Evolutionary conservation across 352 stramenopile species (phyloP).

Genomic region (Phytophthora sojae): DNA sequence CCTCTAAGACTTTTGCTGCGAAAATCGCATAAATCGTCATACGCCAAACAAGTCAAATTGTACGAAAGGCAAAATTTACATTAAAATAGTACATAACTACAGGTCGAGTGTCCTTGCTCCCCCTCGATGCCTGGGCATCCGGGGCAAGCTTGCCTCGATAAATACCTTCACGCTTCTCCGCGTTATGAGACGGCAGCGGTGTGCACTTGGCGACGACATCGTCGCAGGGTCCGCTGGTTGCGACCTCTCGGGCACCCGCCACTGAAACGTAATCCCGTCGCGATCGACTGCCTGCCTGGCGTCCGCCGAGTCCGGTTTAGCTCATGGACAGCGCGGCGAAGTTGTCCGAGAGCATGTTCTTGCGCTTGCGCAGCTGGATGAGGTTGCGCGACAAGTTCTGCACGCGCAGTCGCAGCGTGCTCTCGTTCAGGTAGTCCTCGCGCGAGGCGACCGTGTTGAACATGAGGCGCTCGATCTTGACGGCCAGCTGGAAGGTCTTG

Average conservation of each 20-base stretch:
- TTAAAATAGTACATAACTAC: conserved; percentile 25
- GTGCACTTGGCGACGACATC: not conserved
- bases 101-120: not conserved
- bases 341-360: conserved; percentile 52
- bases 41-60: not conserved
- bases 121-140: too few relatives aligned
- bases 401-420: conserved; percentile 54
- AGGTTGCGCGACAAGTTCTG: conserved; percentile 59
- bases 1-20: not conserved
- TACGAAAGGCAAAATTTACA: conserved; percentile 21
- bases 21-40: not conserved
- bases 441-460: conserved; percentile 54
- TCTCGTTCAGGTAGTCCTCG: conserved; percentile 69
- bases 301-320: not conserved
- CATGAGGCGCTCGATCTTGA: conserved; percentile 73
- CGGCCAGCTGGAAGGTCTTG: conserved; percentile 66
- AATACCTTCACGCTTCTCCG: conserved; percentile 15
- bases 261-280: not conserved
- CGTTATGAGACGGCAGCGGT: not conserved
- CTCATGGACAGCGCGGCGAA: conserved; percentile 37
- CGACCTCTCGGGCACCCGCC: too few relatives aligned
- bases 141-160: conserved; percentile 15
- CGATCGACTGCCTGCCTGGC: not conserved
- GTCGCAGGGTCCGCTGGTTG: conserved; percentile 2
- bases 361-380: conserved; percentile 61